Evolutionary conservation across 805 yeast genomes (phyloP).

Genomic region (Wickerhamiella azyma): DNA sequence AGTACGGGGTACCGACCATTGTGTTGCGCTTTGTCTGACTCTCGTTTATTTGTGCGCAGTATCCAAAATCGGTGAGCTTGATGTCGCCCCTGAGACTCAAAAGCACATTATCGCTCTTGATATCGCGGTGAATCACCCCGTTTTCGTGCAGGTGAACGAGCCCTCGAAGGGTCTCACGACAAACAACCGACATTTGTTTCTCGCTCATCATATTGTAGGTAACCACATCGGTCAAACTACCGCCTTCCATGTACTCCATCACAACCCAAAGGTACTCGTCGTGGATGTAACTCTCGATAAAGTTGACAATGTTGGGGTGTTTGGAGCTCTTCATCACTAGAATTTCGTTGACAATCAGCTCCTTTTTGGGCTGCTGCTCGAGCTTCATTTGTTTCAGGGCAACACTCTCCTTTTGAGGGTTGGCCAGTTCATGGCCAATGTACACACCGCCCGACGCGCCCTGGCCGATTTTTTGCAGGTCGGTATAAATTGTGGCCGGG

Average conservation of each 20-base stretch:
- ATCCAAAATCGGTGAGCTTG: slow-evolving; percentile 89
- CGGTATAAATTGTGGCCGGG: slow-evolving; percentile 56
- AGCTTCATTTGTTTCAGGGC: slow-evolving; percentile 96
- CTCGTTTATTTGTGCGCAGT: slow-evolving; percentile 87
- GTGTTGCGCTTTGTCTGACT: slow-evolving; percentile 81
- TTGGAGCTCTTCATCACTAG: slow-evolving; percentile 86
- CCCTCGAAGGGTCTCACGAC: slow-evolving; percentile 80
- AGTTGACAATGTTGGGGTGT: slow-evolving; percentile 88
- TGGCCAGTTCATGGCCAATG: slow-evolving; percentile 51
- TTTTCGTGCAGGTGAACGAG: slow-evolving; percentile 76
- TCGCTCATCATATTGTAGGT: slow-evolving; percentile 78
- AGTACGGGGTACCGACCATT: slow-evolving; percentile 98
- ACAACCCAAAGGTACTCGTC: slow-evolving; percentile 68
- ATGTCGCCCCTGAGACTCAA: slow-evolving; percentile 75
- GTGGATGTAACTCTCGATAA: slow-evolving; percentile 72
- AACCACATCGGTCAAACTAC: slow-evolving; percentile 88
- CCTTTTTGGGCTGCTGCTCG: slow-evolving; percentile 91
- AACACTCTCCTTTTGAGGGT: slow-evolving; percentile 31
- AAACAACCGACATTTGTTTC: slow-evolving; percentile 88
- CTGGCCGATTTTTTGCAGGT: slow-evolving; percentile 54
- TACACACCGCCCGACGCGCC: slow-evolving; percentile 96
- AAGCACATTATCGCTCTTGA: slow-evolving; percentile 85
- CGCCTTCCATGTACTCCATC: slow-evolving; percentile 99
- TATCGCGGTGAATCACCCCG: slow-evolving; percentile 75
- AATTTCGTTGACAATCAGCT: slow-evolving; percentile 85